These are phyloP conservation scores for Emydomyces testavorans DNA, from an alignment of 2,329 filamentous ascomycete species.

Conservation along the genomic window DNA sequence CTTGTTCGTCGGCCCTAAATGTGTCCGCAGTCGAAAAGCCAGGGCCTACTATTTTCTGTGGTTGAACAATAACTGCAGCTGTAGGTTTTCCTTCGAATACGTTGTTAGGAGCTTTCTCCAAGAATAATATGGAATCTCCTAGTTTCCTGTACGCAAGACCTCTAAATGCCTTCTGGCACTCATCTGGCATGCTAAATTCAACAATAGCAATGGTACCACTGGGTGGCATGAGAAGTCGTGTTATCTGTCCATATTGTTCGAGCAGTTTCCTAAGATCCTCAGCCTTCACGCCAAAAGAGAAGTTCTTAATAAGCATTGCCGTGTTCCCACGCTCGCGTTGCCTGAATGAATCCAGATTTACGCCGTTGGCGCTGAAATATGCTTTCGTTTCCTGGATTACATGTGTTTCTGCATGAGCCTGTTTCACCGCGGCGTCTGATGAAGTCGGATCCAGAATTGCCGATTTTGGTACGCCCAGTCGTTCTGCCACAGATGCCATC, in stretches of 20 bases:
- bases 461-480: slow-evolving; percentile 79
- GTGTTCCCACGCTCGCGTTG: slow-evolving; percentile 71
- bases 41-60: slow-evolving; percentile 28
- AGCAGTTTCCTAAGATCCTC: slow-evolving; percentile 73
- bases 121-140: slow-evolving; percentile 79
- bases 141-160: slow-evolving; percentile 80
- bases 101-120: slow-evolving; percentile 84
- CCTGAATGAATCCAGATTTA: slow-evolving; percentile 88
- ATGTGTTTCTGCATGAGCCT: slow-evolving; percentile 91
- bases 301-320: slow-evolving; percentile 87
- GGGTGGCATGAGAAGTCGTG: slow-evolving; percentile 79
- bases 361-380: slow-evolving; percentile 77
- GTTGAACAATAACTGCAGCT: slow-evolving; percentile 23
- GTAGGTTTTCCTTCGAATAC: slow-evolving; percentile 47
- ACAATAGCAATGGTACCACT: slow-evolving; percentile 88
- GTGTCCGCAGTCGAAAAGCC: slow-evolving; percentile 35
- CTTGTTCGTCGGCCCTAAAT: slow-evolving; percentile 29
- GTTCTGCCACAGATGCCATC: slow-evolving; percentile 74
- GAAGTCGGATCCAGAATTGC: slow-evolving; percentile 92
- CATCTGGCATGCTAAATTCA: slow-evolving; percentile 66
- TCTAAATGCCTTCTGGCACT: slow-evolving; percentile 73
- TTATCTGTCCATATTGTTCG: slow-evolving; percentile 71
- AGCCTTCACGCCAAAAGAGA: slow-evolving; percentile 67
- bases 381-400: slow-evolving; percentile 92
- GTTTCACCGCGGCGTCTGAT: slow-evolving; percentile 85